A percentile compares a stretch with the other conserved stretches of the same genome.
Conservation (phyloP, 1,139 yeast genomes). For the Pneumocystis oryctolagi region DNA sequence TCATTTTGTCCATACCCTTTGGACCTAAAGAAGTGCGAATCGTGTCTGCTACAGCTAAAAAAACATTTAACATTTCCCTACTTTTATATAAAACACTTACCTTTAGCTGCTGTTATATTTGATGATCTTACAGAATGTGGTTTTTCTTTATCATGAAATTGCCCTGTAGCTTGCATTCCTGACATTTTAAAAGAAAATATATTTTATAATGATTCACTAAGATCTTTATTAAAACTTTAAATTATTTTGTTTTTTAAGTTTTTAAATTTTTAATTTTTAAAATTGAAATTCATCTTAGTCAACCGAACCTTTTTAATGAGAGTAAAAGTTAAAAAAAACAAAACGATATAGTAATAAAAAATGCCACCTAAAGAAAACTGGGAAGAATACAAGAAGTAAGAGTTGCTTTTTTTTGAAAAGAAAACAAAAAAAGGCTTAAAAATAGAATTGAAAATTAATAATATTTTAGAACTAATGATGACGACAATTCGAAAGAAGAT, state of each 20-base stretch:
- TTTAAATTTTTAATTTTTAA: not conserved
- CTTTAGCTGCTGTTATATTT: conserved; percentile 81
- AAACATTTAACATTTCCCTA: not conserved
- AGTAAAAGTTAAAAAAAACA: not conserved
- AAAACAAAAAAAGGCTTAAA: not conserved
- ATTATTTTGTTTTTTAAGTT: not conserved
- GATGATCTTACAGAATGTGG: conserved; percentile 93
- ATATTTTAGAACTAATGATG: conserved; percentile 37
- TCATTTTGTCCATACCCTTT: conserved; percentile 99
- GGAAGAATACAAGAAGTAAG: conserved; percentile 68
- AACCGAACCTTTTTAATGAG: not conserved
- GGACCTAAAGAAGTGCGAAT: conserved; percentile 96
- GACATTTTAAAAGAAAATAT: conserved; percentile 25
- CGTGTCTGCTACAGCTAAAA: conserved; percentile 83
- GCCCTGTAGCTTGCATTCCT: not conserved
- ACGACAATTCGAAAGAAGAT: conserved; percentile 47
- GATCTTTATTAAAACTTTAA: not conserved
- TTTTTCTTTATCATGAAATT: conserved; percentile 81
- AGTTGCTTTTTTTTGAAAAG: conserved; percentile 27
- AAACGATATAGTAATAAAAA: conserved; percentile 8
- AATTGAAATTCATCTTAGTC: not conserved
- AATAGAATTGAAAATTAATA: not conserved
- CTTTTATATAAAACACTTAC: conserved; percentile 11
- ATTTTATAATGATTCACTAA: not conserved
- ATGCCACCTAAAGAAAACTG: conserved; percentile 89